Evolutionary conservation across 2,329 filamentous ascomycete genomes (phyloP).

Genomic region (Bipolaris gigantea): DNA sequence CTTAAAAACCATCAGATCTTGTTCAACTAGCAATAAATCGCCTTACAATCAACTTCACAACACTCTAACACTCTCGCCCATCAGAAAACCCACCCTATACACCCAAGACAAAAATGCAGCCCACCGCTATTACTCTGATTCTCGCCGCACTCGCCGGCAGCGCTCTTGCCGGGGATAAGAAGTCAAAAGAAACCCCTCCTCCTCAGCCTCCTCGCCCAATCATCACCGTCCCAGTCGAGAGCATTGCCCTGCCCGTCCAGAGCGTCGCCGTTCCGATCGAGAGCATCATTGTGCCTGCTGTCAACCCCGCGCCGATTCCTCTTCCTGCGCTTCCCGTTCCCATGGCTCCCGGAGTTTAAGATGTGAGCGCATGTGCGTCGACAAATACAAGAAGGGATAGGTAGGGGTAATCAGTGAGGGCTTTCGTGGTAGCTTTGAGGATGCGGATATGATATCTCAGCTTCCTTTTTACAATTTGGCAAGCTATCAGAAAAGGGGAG

Average conservation of each 20-base stretch:
- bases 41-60: not conserved
- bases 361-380: not conserved
- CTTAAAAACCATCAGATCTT: too few relatives aligned
- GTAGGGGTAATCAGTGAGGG: not conserved
- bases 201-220: not conserved
- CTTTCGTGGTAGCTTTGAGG: not conserved
- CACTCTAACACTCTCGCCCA: not conserved
- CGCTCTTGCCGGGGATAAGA: not conserved
- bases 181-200: too few relatives aligned
- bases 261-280: not conserved
- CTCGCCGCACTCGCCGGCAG: not conserved
- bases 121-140: not conserved
- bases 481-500: not conserved
- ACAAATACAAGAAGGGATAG: not conserved
- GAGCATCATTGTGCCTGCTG: not conserved
- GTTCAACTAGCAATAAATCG: not conserved
- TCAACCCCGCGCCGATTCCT: not conserved
- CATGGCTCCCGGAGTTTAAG: not conserved
- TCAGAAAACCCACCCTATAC: not conserved
- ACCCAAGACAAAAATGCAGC: slow-evolving; percentile 3
- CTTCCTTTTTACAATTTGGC: not conserved
- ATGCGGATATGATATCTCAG: not conserved
- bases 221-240: not conserved
- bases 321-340: not conserved
- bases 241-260: not conserved